These are phyloP conservation scores for Groenewaldozyma salmanticensis DNA, from an alignment of 805 yeast species.

Conservation along the genomic window DNA sequence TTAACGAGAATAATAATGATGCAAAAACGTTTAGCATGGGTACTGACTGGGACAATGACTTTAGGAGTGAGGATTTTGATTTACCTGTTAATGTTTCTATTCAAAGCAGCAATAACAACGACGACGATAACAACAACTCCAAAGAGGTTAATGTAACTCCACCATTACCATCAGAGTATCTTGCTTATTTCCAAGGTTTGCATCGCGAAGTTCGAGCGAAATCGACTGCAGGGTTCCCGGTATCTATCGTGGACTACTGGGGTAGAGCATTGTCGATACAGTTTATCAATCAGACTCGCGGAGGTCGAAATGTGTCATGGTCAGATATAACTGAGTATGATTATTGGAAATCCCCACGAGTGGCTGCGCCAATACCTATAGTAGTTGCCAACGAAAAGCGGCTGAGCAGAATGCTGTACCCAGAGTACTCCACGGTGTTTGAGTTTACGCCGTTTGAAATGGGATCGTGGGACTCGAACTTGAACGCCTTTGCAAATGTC, in stretches of 20 bases:
- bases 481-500: conserved; percentile 52
- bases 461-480: conserved; percentile 83
- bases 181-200: conserved; percentile 5
- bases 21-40: no score
- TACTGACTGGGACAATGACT: no score
- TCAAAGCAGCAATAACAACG: not conserved
- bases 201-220: conserved; percentile 24
- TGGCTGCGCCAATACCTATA: conserved; percentile 55
- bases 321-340: conserved; percentile 45
- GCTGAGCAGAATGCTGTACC: conserved; percentile 38
- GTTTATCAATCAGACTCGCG: conserved; percentile 43
- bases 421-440: conserved; percentile 50
- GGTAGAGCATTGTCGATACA: conserved; percentile 60
- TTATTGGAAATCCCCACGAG: conserved; percentile 45
- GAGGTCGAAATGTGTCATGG: conserved; percentile 48
- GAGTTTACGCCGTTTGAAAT: conserved; percentile 51
- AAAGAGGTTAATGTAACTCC: conserved; percentile 9
- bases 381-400: conserved; percentile 38
- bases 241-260: conserved; percentile 72
- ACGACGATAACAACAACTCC: not conserved
- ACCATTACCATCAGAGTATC: not conserved
- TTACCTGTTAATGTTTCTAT: not conserved
- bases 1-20: no score
- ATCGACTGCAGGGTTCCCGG: conserved; percentile 53
- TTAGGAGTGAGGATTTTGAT: not conserved